Conservation (phyloP, 352 stramenopile species). For the Phytophthora foliorum region DNA sequence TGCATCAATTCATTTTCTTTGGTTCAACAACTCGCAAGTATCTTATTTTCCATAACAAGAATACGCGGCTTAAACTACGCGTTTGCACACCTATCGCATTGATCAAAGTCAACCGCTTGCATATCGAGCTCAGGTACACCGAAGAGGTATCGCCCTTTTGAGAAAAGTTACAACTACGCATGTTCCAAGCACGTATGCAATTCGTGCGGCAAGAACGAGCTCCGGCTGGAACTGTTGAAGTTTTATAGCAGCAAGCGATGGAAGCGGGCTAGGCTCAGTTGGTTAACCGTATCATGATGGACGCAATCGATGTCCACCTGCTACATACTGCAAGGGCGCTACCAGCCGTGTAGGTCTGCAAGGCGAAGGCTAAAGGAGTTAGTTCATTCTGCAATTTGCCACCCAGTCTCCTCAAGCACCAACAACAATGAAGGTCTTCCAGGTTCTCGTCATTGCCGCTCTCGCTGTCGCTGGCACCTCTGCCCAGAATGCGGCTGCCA, state of each 20-base stretch:
- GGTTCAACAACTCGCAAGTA: no score
- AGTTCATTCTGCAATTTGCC: constrained; percentile 18
- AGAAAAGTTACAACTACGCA: no score
- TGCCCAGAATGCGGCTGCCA: constrained; percentile 20
- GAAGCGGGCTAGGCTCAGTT: constrained; percentile 16
- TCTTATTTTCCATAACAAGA: no score
- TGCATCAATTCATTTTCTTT: constrained; percentile 6
- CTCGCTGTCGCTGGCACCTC: constrained; percentile 29
- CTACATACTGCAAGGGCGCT: neutral
- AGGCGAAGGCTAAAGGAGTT: neutral
- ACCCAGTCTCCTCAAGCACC: constrained; percentile 4
- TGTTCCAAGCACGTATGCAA: neutral
- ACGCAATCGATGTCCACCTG: constrained; percentile 1
- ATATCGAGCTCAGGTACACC: neutral
- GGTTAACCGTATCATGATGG: neutral
- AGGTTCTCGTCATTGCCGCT: constrained; percentile 27
- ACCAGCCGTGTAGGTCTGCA: neutral
- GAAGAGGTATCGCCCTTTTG: no score
- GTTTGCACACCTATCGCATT: no score
- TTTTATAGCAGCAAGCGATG: neutral
- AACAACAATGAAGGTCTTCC: constrained; percentile 33
- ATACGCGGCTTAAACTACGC: no score
- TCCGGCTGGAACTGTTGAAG: neutral
- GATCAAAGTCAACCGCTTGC: no score
- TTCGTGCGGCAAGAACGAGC: neutral